A percentile compares a stretch with the other conserved stretches of the same genome.
Conservation (phyloP, 495 filamentous ascomycete species). For the Neurospora sp. region DNA sequence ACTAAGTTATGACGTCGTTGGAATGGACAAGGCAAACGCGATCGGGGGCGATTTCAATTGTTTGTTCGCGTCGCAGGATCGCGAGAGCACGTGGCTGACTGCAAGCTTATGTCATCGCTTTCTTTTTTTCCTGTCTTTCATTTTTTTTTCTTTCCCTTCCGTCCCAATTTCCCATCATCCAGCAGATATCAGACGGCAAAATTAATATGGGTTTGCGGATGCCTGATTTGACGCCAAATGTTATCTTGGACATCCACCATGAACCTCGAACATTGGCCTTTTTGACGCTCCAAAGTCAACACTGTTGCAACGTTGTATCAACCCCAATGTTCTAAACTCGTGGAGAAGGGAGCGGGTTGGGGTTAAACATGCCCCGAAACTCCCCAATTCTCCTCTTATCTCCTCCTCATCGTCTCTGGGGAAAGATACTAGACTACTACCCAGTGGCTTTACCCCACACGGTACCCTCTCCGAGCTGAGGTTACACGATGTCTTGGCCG, state of each 20-base stretch:
- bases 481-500: background rate
- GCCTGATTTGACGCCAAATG: background rate
- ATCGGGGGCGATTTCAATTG: background rate
- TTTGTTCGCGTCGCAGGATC: background rate
- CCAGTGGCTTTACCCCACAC: background rate
- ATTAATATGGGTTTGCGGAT: background rate
- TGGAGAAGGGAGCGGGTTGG: background rate
- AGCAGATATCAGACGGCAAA: background rate
- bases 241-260: background rate
- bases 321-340: background rate
- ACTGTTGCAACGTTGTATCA: background rate
- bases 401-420: background rate
- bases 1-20: background rate
- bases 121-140: background rate
- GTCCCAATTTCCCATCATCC: background rate
- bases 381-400: background rate
- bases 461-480: background rate
- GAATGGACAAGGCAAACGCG: background rate
- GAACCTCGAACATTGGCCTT: too few species aligned
- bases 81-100: conserved; percentile 9
- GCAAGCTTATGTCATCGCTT: background rate
- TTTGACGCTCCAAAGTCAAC: background rate
- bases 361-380: background rate
- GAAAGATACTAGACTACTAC: too few species aligned
- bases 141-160: background rate